A percentile compares a stretch with the other conserved stretches of the same genome.
Conservation (phyloP, 2,329 filamentous ascomycete species). For the Fusarium secorum region DNA sequence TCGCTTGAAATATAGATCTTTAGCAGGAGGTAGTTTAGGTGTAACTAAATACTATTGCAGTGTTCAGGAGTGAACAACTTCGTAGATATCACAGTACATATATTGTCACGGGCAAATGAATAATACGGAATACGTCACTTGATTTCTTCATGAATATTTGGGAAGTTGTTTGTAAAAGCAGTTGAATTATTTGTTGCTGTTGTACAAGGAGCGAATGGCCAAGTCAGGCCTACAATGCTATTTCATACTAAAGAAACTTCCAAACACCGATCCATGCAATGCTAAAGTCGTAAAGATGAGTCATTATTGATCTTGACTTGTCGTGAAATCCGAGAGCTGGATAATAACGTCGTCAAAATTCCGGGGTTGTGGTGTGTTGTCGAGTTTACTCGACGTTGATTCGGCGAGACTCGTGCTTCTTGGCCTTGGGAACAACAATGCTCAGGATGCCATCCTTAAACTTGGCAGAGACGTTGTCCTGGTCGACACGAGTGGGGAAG, state of each 20-base stretch:
- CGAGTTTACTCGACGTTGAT: conserved; percentile 60
- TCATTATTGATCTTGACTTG: not conserved
- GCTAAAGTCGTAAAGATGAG: conserved; percentile 3
- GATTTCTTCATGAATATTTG: not conserved
- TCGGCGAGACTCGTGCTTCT: conserved; percentile 64
- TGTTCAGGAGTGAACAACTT: not conserved
- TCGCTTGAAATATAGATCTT: not conserved
- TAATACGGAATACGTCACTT: not conserved
- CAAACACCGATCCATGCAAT: conserved; percentile 33
- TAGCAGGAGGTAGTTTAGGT: not conserved
- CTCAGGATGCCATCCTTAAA: conserved; percentile 72
- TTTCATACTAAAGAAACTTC: conserved; percentile 19
- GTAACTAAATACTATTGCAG: not conserved
- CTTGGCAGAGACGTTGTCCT: conserved; percentile 66
- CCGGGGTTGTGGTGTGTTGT: not conserved
- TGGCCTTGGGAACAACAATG: conserved; percentile 71
- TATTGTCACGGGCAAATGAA: not conserved
- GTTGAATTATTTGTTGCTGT: conserved; percentile 26
- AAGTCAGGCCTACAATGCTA: conserved; percentile 4
- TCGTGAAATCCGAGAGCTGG: not conserved
- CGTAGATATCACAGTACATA: not conserved
- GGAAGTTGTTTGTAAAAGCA: not conserved
- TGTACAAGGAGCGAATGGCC: conserved; percentile 34
- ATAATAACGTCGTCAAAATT: not conserved
- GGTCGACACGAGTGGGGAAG: conserved; percentile 71